Base-by-base conservation (phyloP, 2,329 filamentous ascomycete species). In the Penicillium sp. region DNA sequence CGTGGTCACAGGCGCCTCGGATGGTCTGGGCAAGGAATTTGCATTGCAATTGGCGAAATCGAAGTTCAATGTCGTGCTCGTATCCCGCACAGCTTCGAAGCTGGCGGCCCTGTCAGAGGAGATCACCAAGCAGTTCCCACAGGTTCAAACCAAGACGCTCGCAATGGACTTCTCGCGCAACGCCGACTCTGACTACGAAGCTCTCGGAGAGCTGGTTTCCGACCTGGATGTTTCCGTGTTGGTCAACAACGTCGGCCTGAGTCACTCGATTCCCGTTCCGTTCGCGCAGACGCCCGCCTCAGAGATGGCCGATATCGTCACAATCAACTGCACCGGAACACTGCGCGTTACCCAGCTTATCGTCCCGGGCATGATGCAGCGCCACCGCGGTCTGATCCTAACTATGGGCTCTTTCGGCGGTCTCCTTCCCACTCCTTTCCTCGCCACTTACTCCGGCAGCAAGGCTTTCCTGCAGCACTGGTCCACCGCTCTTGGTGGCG, bases 391-490 rank as follows among this genome's bases (percentile, higher is more conserved):
- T 23, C 81, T 99, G 34, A 91, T 99, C 67, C 80, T 99, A 51
- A 99, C 93, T 55, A 97, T 99, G 92, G 94, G 93, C 43, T 97
- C 92, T 10, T 96, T 97, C 70, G 94, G 89, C 58, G 95, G 94
- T 62, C 88, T 95, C 76, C 84, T 94, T 57, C 94, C 94, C 7
- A 96, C 91, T 0, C 92, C 95, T 6, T 86, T 94, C 51, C 83
- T 99, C 41, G 94, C 94, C 11, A 97, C 94, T 3, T 99, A 99
- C 81, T 95, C 90, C 41, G 94, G 94, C 62, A 94, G 89, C 84
- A 99, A 99, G 78, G 93, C 94, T 1, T 99, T 99, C 82, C 82
- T 99, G 45, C 93, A 97, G 76, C 88, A 96, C 70, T 99, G 94
- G 94, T 96, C 89, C 62, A 88, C 86, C 6, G 86, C 94, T 10